Evolutionary conservation across 768 basidiomycete genomes (phyloP), one percentile per base, ranked within the genome.

Genomic region (Tylopilus felleus): DNA sequence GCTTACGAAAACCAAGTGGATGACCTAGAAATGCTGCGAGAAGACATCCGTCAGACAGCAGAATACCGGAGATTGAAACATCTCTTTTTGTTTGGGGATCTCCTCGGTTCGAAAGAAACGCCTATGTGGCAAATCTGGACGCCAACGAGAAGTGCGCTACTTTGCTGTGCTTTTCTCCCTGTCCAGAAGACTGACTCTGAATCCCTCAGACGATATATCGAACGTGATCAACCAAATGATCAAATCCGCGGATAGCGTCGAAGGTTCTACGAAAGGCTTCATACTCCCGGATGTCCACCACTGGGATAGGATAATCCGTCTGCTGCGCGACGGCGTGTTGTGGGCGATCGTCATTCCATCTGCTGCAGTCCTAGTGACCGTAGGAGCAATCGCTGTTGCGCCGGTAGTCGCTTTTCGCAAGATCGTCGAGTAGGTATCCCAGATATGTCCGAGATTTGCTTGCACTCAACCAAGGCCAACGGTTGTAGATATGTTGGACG

Each of bases 11-110:
- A 31, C 23, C 40, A 16, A 57, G 19, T 5, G 25, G 5, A 45
- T 42, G 2, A 21, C 4, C 8, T 41, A 64, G 63, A 64, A 52
- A 54, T 40, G 27, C 52, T 64, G 13, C 63, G 63, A 19, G 51
- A 64, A 23, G 59, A 43, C 4, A 58, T 64, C 40, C 62, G 62
- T 19, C 58, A 56, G 27, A 52, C 45, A 7, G 16, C 36, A 25
- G 50, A 53, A 27, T 64, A 60, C 36, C 19, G 53, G 8, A 58
- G 53, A 27, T 39, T 64, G 13, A 64, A 53, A 14, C 61, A 63
- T 28, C 56, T 63, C 22, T 53, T 53, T 28, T 12, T 53, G 39
- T 53, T 53, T 33, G 52, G 52, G 0, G 52, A 53, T 27, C 52
- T 53, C 17, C 52, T 53, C 14, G 52, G 45, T n/a, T 21, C 29